Base-by-base conservation (phyloP, 2,329 filamentous ascomycete genomes). In the Cytospora schulzeri region DNA sequence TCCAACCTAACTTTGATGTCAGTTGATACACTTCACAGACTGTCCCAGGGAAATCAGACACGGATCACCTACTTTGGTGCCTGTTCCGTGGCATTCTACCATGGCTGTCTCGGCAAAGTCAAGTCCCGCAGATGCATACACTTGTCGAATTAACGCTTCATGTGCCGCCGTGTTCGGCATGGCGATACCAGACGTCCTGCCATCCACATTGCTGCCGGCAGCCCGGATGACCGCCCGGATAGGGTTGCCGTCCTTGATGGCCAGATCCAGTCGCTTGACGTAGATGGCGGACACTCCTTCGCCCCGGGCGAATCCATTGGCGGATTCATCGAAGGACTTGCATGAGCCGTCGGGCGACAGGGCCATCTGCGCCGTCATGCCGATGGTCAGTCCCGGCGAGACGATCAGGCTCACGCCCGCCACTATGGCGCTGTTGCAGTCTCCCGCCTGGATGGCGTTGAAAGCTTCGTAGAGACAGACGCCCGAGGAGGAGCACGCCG, bases 261-360 rank as follows among this genome's bases (percentile, higher is more conserved):
- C 83, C 52, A 80, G 76, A 3, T 74, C 71, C 0, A 85, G 70
- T 0, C 70, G 73, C 71, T 85, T 85, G 0, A 86, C 64, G 7
- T 79, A 72, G 7, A 85, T n/a, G n/a, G n/a, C n/a, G n/a, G 62
- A 14, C 76, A 73, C 2, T 71, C 79, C 83, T 66, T 86, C 84
- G 2, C 79, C 83, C 7, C 82, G 76, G 0, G 75, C 81, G 63
- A 84, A 86, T 0, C 84, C 84, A 60, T 83, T 75, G 0, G 81
- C 83, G 9, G 73, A 70, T 2, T 75, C 72, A 51, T 82, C 80
- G 64, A 80, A 83, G 1, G 73, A 73, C 57, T 74, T 71, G 53
- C 71, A 71, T 31, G 73, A 65, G 31, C 74, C 76, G 0, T 72
- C 69, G 1, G 72, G 69, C 3, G 75, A 76, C 5, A 81, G 68